Evolutionary conservation across 2,329 filamentous ascomycete genomes (phyloP).

Genomic region (Shiraia sp.): DNA sequence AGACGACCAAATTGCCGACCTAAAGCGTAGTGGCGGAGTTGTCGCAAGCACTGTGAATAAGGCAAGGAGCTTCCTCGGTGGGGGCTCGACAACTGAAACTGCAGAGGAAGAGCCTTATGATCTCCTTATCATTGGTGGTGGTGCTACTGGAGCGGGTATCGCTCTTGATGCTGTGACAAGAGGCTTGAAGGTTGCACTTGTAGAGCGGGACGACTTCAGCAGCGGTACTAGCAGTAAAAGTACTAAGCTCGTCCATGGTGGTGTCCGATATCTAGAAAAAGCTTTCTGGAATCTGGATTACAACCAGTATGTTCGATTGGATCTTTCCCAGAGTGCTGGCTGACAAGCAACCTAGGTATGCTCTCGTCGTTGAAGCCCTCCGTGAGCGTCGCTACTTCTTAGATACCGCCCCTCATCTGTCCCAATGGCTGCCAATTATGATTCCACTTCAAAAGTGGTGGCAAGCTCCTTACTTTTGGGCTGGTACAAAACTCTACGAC

Average conservation of each 20-base stretch:
- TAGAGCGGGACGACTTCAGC: constrained; percentile 83
- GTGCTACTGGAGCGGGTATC: constrained; percentile 79
- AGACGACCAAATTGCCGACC: constrained; percentile 65
- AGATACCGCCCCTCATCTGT: constrained; percentile 80
- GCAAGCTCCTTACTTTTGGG: constrained; percentile 81
- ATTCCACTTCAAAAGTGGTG: constrained; percentile 82
- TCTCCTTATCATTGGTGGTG: constrained; percentile 76
- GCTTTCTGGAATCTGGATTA: constrained; percentile 85
- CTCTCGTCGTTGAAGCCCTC: constrained; percentile 79
- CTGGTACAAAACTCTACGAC: constrained; percentile 80
- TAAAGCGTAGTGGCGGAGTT: constrained; percentile 58
- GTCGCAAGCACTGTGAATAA: constrained; percentile 32
- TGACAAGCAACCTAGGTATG: constrained; percentile 50
- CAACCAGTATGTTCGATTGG: constrained; percentile 61
- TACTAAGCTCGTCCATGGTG: constrained; percentile 84
- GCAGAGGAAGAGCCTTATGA: constrained; percentile 66
- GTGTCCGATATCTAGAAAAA: constrained; percentile 84
- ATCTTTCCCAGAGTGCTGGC: not conserved
- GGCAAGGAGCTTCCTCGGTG: constrained; percentile 49
- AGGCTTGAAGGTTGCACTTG: constrained; percentile 76
- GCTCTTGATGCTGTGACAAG: constrained; percentile 80
- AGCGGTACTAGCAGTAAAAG: constrained; percentile 83
- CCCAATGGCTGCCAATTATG: constrained; percentile 80
- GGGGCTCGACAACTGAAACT: constrained; percentile 25
- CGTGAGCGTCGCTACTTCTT: constrained; percentile 83